Evolutionary conservation across 2,329 filamentous ascomycete genomes (phyloP), one percentile per base, ranked within the genome.

Genomic region (Saccharata proteae): DNA sequence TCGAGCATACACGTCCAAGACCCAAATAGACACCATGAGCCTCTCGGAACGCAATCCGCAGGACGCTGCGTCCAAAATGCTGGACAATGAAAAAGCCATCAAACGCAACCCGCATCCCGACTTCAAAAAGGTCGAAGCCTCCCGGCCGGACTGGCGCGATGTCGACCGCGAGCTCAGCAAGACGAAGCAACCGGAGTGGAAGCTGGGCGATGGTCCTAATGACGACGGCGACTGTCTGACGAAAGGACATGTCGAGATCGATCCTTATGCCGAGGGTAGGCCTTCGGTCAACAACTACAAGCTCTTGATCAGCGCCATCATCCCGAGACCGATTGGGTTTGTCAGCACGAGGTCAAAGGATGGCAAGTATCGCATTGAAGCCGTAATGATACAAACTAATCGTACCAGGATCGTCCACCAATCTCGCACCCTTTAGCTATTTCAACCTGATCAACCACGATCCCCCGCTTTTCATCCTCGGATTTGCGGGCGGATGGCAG

Each of bases 391-490:
- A n/a, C 14, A 27, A 3, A 16, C 26, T 16, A n/a, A 28, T 16
- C 6, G 13, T 9, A 16, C 12, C 24, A 48, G 44, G 43, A 12
- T 33, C 33, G 13, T 64, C 59, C 16, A 73, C 71, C 11, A 96
- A 94, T 57, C 67, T 94, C 3, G 83, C 86, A 0, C 86, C 85
- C 0, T 93, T 90, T 55, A 80, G 73, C 48, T 94, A 90, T 62
- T 84, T 85, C 53, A 79, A 84, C 52, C 57, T 93, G 39, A 67
- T 93, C 42, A 75, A 74, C 54, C 80, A 90, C 52, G 86, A 94
- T 51, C 88, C 86, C 4, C 86, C 86, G 0, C 63, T 92, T 25
- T 92, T 94, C 54, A 69, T 73, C 6, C 60, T 78, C 5, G 72
- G 74, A 0, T 73, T 75, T 36, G 60, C 65, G 0, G 71, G 69